Evolutionary conservation across 1,284 basidiomycete species (phyloP), one percentile per base, ranked within the genome.

Genomic region (Afroboletus lepidellus): DNA sequence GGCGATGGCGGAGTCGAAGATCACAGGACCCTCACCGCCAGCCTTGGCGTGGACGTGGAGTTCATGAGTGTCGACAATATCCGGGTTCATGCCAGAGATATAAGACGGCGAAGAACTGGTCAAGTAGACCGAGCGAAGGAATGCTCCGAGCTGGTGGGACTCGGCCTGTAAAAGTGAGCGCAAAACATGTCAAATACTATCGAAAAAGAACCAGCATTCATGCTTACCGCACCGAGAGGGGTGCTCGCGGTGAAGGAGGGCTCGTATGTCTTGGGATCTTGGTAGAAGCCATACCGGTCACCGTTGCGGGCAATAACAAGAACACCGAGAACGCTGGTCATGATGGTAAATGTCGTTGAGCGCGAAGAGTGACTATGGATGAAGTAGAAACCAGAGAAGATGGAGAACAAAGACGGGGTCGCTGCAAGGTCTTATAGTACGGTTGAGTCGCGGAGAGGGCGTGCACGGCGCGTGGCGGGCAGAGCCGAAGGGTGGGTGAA

Each of bases 291-390:
- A 59, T 73, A 74, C 54, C 90, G 81, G 72, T 93, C 92, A 55
- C 92, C 92, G 64, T 93, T 93, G 60, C 92, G 86, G 54, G 87
- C 84, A 62, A 94, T 76, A 65, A 92, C 76, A 62, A 94, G 80
- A 61, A 88, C 85, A 70, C 92, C 91, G 60, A 88, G 81, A 53
- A 92, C 83, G 70, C 83, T 80, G 61, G 84, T 81, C 74, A 86
- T 77, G 42, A 37, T 61, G 27, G 20, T 58, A 29, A 43, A 43
- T n/a, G 51, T 54, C 13, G 62, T 56, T 42, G 23, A 18, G 45
- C 49, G 53, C 13, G 50, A 48, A 18, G 48, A 48, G 62, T 53
- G 50, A 43, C 43, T 57, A 53, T 47, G 55, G 50, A 44, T 50
- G 56, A 49, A 51, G 58, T 39, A 39, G 57, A 57, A 57, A 57